A percentile compares a stretch with the other conserved stretches of the same genome.
phyloP scores from a whole-genome alignment of 345 rosid species.

The Populus pruinosa region DNA sequence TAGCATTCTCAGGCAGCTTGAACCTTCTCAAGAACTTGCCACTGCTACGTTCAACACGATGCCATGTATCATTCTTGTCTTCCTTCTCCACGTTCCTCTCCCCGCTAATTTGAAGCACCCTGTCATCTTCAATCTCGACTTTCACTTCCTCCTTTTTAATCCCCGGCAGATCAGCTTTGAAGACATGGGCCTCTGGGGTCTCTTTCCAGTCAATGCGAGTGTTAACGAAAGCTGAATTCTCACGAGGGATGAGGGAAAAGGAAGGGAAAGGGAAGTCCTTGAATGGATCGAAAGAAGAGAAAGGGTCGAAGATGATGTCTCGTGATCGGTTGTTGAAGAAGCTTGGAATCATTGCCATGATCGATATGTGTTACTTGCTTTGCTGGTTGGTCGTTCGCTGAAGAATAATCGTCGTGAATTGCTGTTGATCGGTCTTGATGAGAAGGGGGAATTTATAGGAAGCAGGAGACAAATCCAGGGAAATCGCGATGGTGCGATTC shows the following conservation, averaged over 20 bases:
- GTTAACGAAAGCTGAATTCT: not conserved
- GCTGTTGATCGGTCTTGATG: too few species aligned
- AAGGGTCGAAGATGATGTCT: not conserved
- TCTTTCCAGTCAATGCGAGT: not conserved
- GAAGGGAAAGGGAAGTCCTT: not conserved
- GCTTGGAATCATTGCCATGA: not conserved
- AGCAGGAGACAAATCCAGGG: not conserved
- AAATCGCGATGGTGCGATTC: not conserved
- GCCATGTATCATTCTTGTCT: not conserved
- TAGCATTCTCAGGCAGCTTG: not conserved
- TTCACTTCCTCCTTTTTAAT: not conserved
- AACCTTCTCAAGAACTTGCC: not conserved
- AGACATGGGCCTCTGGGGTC: conserved; percentile 1
- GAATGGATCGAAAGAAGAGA: not conserved
- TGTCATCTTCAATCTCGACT: not conserved
- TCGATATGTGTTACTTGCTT: not conserved
- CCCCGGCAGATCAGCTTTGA: not conserved
- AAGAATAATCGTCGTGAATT: too few species aligned
- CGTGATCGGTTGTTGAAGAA: not conserved
- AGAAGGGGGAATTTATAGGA: not conserved
- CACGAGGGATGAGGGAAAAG: not conserved
- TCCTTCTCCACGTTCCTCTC: not conserved
- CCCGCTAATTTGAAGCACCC: not conserved
- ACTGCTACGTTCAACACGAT: not conserved
- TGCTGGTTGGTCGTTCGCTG: not conserved